Percentiles rank a stretch among this genome's conserved stretches.
Evolutionary conservation across 2,329 filamentous ascomycete species (phyloP).

Genomic region (Colletotrichum cuscutae): DNA sequence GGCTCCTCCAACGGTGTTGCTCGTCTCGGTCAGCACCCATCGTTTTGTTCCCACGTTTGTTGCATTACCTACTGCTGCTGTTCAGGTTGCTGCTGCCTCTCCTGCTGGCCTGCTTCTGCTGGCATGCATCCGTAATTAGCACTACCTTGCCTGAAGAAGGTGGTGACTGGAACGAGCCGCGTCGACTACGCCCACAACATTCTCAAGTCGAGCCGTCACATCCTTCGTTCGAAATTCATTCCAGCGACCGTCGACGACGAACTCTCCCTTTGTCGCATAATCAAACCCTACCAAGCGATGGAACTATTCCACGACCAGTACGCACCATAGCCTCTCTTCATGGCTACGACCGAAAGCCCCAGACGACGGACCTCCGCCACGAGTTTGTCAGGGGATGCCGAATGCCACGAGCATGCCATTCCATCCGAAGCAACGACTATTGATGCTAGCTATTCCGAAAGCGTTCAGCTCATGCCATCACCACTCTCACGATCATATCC

Average conservation of each 20-base stretch:
- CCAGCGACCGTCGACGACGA: neutral
- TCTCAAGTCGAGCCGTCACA: neutral
- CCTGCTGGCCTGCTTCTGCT: neutral
- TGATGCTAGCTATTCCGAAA: neutral
- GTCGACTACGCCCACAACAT: neutral
- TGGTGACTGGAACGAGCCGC: slow-evolving; percentile 11
- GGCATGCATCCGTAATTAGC: slow-evolving; percentile 15
- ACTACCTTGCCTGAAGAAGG: neutral
- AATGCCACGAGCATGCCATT: neutral
- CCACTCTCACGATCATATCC: no score
- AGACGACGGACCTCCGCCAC: slow-evolving; percentile 3
- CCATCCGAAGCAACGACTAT: slow-evolving; percentile 11
- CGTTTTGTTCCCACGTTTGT: neutral
- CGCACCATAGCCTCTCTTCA: slow-evolving; percentile 24
- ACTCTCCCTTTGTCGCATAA: neutral
- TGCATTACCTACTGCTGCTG: neutral
- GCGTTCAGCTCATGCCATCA: neutral
- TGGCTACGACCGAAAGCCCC: slow-evolving; percentile 16
- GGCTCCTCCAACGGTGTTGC: neutral
- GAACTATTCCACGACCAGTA: slow-evolving; percentile 25
- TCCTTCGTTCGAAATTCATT: neutral
- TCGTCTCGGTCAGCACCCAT: neutral
- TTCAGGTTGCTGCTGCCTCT: neutral
- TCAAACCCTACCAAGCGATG: slow-evolving; percentile 11
- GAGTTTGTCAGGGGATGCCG: neutral